Conservation (phyloP, 257 asterid species). For the Petunia axillaris region DNA sequence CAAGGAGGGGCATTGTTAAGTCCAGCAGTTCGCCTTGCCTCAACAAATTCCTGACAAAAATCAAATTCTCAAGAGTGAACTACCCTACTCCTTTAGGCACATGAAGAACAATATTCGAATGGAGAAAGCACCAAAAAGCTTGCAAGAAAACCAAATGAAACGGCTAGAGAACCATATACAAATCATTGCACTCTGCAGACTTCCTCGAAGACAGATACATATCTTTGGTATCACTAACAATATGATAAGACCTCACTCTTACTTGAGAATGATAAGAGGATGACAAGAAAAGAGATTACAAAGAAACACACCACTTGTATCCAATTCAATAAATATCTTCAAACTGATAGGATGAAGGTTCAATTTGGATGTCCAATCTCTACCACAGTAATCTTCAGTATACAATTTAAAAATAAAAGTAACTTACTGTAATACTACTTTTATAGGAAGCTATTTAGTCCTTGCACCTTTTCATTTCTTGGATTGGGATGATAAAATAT, state of each 20-base stretch:
- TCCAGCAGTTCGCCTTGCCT: constrained; percentile 87
- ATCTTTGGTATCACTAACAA: background rate
- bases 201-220: background rate
- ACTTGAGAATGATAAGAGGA: background rate
- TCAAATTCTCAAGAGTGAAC: constrained; percentile 8
- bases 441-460: constrained; percentile 18
- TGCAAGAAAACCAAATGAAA: background rate
- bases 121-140: background rate
- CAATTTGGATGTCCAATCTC: constrained; percentile 16
- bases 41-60: constrained; percentile 83
- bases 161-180: background rate
- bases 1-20: constrained; percentile 92
- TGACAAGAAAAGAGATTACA: background rate
- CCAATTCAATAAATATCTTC: background rate
- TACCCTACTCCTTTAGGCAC: background rate
- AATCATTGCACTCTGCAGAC: constrained; percentile 16
- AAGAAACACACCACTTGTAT: background rate
- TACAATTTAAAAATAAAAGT: background rate
- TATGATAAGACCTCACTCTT: background rate
- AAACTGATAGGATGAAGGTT: constrained; percentile 3
- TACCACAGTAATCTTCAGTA: background rate
- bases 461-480: background rate
- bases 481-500: constrained; percentile 13
- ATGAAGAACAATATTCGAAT: background rate
- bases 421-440: background rate